phyloP scores from a whole-genome alignment of 2,329 filamentous ascomycete genomes.

The Drechslerella dactyloides region DNA sequence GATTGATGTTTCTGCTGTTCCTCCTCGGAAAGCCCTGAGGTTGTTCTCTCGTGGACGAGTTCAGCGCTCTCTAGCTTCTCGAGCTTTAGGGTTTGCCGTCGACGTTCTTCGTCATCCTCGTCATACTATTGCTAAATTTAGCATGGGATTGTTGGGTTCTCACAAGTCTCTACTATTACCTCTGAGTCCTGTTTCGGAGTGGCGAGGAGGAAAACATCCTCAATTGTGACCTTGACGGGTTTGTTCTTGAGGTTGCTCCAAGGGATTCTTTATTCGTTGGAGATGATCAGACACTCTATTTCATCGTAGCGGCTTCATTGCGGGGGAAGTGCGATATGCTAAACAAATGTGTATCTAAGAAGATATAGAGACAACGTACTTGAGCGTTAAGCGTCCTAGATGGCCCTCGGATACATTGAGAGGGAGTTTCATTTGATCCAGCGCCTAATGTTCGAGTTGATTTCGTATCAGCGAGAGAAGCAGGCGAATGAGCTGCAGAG shows the following conservation, averaged over 20 bases:
- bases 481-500: no score
- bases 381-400: slow-evolving; percentile 83
- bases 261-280: slow-evolving; percentile 69
- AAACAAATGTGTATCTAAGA: background rate
- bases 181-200: slow-evolving; percentile 94
- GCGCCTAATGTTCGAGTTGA: no score
- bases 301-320: background rate
- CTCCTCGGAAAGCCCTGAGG: slow-evolving; percentile 91
- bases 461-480: no score
- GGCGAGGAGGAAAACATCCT: slow-evolving; percentile 94
- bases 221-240: slow-evolving; percentile 91
- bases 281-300: slow-evolving; percentile 1
- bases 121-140: slow-evolving; percentile 66
- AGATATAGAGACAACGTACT: slow-evolving; percentile 44
- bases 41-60: slow-evolving; percentile 85
- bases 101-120: slow-evolving; percentile 84
- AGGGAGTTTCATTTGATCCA: slow-evolving; percentile 94
- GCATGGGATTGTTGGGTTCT: background rate
- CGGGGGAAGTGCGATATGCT: background rate
- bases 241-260: slow-evolving; percentile 97
- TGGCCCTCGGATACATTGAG: slow-evolving; percentile 97
- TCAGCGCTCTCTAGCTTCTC: slow-evolving; percentile 98
- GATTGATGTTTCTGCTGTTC: slow-evolving; percentile 98
- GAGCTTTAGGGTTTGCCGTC: slow-evolving; percentile 93
- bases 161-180: slow-evolving; percentile 31